A percentile compares a stretch with the other conserved stretches of the same genome.
Evolutionary conservation across 2,329 filamentous ascomycete species (phyloP).

Genomic region (Hypoxylon sp.): DNA sequence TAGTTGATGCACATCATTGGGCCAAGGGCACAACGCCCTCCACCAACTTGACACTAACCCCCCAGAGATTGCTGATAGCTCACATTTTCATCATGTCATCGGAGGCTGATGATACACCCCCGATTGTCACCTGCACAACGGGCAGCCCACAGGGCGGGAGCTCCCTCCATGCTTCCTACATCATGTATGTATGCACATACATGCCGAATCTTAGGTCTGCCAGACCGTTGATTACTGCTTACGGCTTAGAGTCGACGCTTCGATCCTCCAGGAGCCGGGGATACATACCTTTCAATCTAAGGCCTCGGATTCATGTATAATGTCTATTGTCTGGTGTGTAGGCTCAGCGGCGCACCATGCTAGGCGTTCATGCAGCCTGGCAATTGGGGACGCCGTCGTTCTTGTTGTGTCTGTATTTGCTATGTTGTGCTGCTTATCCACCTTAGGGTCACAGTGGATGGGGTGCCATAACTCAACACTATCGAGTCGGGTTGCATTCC

Average conservation of each 20-base stretch:
- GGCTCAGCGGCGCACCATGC: slow-evolving; percentile 41
- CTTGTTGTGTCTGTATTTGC: slow-evolving; percentile 41
- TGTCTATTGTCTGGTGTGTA: slow-evolving; percentile 26
- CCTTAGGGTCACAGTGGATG: slow-evolving; percentile 41
- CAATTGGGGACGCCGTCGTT: slow-evolving; percentile 45
- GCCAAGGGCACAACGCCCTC: slow-evolving; percentile 21
- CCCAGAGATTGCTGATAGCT: slow-evolving; percentile 40
- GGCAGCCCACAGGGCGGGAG: slow-evolving; percentile 40
- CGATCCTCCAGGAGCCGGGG: slow-evolving; percentile 40
- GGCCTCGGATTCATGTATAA: slow-evolving; percentile 22
- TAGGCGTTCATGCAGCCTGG: slow-evolving; percentile 54
- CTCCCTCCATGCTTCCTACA: slow-evolving; percentile 40
- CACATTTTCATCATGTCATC: slow-evolving; percentile 41
- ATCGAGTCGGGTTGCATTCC: slow-evolving; percentile 51
- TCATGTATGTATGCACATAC: slow-evolving; percentile 27
- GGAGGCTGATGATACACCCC: slow-evolving; percentile 45
- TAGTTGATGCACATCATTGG: slow-evolving; percentile 42
- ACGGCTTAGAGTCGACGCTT: slow-evolving; percentile 37
- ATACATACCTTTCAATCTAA: slow-evolving; percentile 23
- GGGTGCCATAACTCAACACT: slow-evolving; percentile 42
- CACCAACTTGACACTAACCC: slow-evolving; percentile 30
- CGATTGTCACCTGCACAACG: slow-evolving; percentile 44
- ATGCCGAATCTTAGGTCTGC: slow-evolving; percentile 39
- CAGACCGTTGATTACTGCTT: slow-evolving; percentile 36
- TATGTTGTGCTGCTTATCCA: slow-evolving; percentile 45